Conservation (phyloP, 371 early-diverging fungal species). For the Lichtheimia ornata region DNA sequence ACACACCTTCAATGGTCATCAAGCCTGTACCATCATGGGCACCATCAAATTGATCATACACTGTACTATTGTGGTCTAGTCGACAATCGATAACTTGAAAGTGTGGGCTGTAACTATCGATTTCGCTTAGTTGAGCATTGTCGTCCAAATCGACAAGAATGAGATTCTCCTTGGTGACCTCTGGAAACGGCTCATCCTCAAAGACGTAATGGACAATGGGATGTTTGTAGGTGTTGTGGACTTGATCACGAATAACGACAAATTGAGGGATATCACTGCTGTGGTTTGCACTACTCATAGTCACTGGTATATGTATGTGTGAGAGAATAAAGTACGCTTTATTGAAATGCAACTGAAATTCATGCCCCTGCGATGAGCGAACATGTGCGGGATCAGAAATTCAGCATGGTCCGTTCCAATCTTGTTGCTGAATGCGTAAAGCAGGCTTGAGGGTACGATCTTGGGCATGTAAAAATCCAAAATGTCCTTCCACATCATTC, state of each 20-base stretch:
- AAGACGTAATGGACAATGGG: slow-evolving; percentile 59
- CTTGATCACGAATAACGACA: slow-evolving; percentile 54
- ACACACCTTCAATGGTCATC: slow-evolving; percentile 44
- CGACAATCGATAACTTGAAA: slow-evolving; percentile 55
- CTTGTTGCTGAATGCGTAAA: background rate
- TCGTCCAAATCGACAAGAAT: slow-evolving; percentile 51
- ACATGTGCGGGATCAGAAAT: too few species aligned
- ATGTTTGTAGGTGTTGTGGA: slow-evolving; percentile 48
- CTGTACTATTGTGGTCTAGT: slow-evolving; percentile 36
- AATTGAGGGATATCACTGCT: slow-evolving; percentile 47
- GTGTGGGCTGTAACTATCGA: slow-evolving; percentile 50
- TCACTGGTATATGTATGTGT: background rate
- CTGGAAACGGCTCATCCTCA: slow-evolving; percentile 54
- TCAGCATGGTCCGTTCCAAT: too few species aligned
- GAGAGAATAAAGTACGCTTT: background rate
- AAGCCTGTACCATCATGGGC: slow-evolving; percentile 21
- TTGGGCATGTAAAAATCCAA: slow-evolving; percentile 47
- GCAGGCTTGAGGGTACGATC: background rate
- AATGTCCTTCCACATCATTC: slow-evolving; percentile 55
- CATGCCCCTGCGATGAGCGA: too few species aligned
- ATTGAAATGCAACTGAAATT: too few species aligned
- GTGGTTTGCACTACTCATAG: background rate
- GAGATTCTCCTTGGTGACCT: slow-evolving; percentile 50
- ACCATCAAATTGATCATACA: slow-evolving; percentile 39
- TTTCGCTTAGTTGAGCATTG: slow-evolving; percentile 28